Conservation (phyloP, 202 grass and related monocot species). For the Carex arenaria region DNA sequence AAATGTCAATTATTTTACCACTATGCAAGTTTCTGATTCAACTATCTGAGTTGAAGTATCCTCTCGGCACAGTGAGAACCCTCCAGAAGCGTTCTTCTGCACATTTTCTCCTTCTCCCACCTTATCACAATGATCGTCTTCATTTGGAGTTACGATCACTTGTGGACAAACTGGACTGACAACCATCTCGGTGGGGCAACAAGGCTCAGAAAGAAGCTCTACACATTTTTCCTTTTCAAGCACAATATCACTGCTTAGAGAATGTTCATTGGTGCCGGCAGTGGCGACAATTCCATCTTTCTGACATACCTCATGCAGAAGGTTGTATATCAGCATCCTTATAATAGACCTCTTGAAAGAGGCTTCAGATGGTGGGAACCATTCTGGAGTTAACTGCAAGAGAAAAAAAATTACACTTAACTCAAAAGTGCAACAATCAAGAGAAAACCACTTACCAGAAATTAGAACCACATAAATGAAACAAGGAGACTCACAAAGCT, state of each 20-base stretch:
- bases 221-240: constrained; percentile 10
- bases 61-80: background rate
- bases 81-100: background rate
- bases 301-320: constrained; percentile 37
- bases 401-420: constrained; percentile 16
- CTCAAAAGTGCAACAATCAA: background rate
- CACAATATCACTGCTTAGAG: background rate
- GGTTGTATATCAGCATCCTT: constrained; percentile 60
- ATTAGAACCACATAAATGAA: background rate
- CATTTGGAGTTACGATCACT: background rate
- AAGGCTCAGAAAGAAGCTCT: constrained; percentile 16
- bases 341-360: constrained; percentile 75
- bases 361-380: constrained; percentile 86
- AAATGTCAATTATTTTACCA: constrained; percentile 8
- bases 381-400: constrained; percentile 69
- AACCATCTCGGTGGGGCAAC: background rate
- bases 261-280: background rate
- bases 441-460: background rate
- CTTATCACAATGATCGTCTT: background rate
- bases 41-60: background rate
- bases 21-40: constrained; percentile 18
- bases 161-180: background rate
- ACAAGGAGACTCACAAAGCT: constrained; percentile 64
- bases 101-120: background rate
- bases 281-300: constrained; percentile 1